Evolutionary conservation across 768 basidiomycete species (phyloP).

Genomic region (Hericium coralloides): DNA sequence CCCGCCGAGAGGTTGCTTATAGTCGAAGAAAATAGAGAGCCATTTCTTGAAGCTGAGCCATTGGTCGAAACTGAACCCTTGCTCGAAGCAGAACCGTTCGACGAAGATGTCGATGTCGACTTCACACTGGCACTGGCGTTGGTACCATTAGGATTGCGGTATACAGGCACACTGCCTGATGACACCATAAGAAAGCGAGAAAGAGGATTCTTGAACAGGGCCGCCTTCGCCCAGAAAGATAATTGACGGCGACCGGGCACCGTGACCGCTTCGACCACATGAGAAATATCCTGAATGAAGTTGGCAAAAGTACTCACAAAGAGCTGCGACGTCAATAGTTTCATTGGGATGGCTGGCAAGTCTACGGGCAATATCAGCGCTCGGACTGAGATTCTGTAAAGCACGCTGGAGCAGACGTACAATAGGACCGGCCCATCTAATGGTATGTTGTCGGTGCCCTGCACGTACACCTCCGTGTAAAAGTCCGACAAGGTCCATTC

Average conservation of each 20-base stretch:
- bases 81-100: not conserved
- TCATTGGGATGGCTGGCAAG: constrained; percentile 42
- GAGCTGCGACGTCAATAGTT: constrained; percentile 47
- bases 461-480: constrained; percentile 78
- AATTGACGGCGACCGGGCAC: constrained; percentile 77
- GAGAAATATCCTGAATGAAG: not conserved
- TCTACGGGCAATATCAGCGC: constrained; percentile 31
- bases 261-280: constrained; percentile 44
- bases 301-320: constrained; percentile 23
- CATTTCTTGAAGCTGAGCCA: not conserved
- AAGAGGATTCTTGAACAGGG: constrained; percentile 72
- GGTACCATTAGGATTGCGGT: constrained; percentile 86
- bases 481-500: constrained; percentile 71
- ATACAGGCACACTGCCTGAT: constrained; percentile 93
- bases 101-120: not conserved
- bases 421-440: constrained; percentile 82
- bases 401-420: constrained; percentile 37
- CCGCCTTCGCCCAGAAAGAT: constrained; percentile 90
- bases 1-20: constrained; percentile 64
- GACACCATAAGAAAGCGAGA: constrained; percentile 66
- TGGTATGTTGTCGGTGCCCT: constrained; percentile 84
- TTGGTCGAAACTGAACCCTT: not conserved
- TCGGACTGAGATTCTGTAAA: not conserved
- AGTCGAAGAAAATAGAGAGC: constrained; percentile 73
- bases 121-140: constrained; percentile 31